Base-by-base conservation (phyloP, 257 asterid genomes). In the Hygrophila difformis region DNA sequence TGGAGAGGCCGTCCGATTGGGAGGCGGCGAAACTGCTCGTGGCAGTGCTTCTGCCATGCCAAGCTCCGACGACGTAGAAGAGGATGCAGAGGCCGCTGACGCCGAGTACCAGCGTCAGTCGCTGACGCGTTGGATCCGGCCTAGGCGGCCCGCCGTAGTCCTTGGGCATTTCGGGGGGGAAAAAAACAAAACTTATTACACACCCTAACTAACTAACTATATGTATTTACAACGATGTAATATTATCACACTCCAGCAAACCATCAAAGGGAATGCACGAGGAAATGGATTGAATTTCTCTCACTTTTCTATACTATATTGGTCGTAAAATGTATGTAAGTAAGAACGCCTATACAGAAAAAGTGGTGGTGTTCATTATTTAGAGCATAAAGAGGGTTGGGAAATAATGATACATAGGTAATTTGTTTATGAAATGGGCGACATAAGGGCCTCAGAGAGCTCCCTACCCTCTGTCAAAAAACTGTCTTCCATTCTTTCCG, bases 61-160 rank as follows among this genome's bases (percentile, higher is more conserved):
- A 76, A 31, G 93, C 78, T 19, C 95, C 97, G 0, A 88, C 51
- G 4, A 78, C 62, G 36, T 88, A 84, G 42, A 77, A 88, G 13
- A 81, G 45, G 24, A 84, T 49, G 56, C 95, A 84, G 12, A 88
- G 82, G 26, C 84, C 93, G 39, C 84, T 70, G 5, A 88, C 89
- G 5, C 54, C 81, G 12, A 84, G 61, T 49, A 84, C 73, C 79
- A 71, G 78, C 2, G 74, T 78, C 15, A 88, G 67, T 1, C 87
- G 81, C 18, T 69, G 81, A 57, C 79, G 45, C 55, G 60, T 76
- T 13, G 66, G 19, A 45, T 76, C 93, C 21, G 63, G 68, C 81
- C 84, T 88, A 1, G 95, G 94, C 35, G 93, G 79, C 55, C 94
- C 97, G 33, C 3, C 10, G 12, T 33, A 10, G 12, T 78, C 92